Percentiles rank a stretch among this genome's conserved stretches.
These are phyloP conservation scores for Phytophthora vignae DNA, from an alignment of 352 stramenopile genomes.

Conservation along the genomic window DNA sequence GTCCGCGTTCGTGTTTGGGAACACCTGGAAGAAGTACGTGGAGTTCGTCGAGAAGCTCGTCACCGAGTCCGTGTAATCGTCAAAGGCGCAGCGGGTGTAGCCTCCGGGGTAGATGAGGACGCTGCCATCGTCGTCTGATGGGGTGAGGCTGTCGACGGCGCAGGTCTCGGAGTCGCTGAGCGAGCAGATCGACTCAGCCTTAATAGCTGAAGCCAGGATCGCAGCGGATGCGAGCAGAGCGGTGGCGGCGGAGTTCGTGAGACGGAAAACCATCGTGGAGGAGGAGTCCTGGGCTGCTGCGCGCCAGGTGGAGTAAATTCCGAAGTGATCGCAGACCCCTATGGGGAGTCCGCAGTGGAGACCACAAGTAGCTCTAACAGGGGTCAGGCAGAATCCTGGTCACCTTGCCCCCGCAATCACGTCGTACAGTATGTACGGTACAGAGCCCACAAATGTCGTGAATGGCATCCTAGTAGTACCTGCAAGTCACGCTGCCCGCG, in stretches of 20 bases:
- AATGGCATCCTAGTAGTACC: constrained; percentile 21
- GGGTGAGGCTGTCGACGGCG: constrained; percentile 36
- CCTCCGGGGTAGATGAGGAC: constrained; percentile 56
- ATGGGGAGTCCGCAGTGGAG: no score
- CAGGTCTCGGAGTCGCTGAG: constrained; percentile 40
- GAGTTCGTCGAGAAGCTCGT: constrained; percentile 51
- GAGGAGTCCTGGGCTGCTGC: constrained; percentile 12
- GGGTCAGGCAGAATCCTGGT: constrained; percentile 15
- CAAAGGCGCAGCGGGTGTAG: constrained; percentile 61
- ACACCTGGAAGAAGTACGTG: constrained; percentile 71
- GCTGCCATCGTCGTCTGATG: constrained; percentile 39
- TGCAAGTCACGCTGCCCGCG: constrained; percentile 21
- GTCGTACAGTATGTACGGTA: no score
- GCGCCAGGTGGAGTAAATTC: constrained; percentile 30
- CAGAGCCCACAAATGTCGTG: constrained; percentile 24
- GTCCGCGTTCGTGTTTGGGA: constrained; percentile 46
- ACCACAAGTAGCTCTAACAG: not conserved
- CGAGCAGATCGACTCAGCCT: constrained; percentile 39
- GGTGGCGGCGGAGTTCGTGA: constrained; percentile 1
- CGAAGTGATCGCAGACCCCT: constrained; percentile 19
- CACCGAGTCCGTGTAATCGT: constrained; percentile 42
- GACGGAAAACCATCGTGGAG: constrained; percentile 26
- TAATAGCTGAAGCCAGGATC: constrained; percentile 3
- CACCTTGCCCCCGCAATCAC: constrained; percentile 13
- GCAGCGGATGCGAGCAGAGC: constrained; percentile 23